Evolutionary conservation across 805 yeast genomes (phyloP), one percentile per base, ranked within the genome.

Genomic region (Crinitomyces ghanaensis): DNA sequence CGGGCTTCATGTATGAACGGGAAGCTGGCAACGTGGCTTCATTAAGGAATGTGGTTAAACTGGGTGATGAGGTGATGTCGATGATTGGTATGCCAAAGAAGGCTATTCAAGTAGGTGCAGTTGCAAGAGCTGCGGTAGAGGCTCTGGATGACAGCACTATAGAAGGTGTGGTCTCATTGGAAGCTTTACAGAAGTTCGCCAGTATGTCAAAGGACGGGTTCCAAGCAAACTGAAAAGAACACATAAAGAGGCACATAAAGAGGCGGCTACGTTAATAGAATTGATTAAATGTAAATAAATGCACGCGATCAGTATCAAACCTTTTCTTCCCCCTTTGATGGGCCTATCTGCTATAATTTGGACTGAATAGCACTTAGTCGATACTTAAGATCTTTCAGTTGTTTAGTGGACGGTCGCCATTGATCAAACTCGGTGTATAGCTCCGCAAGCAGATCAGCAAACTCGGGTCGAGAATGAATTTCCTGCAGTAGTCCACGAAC

Each of bases 401-500:
- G 72, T 53, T 85, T 85, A 0, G 81, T 70, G 23, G 77, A 86
- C 0, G 98, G 97, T 33, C 72, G 70, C 98, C 98, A 88, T 17
- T 62, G 57, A 32, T 79, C 91, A 53, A 82, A 88, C 51, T 80
- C 80, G 20, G 63, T 65, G 40, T 77, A 72, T 28, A 86, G 64
- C 31, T 62, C 59, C 20, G 66, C 59, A 17, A 84, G 70, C 39
- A 80, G 83, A 7, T 63, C 74, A 31, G 54, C 54, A 14, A 69
- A 62, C 56, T 46, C 36, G 65, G 58, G 41, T 62, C 67, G 40
- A 54, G 63, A 37, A 6, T 35, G 34, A 0, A 77, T 67, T 34
- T 77, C 93, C 42, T 72, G 75, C 19, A 85, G 56, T 28, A 88
- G 59, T 0, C 95, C 95, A 28, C 95, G 61, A 59, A 85, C 70